These are phyloP conservation scores for Phytophthora pinifolia DNA, from an alignment of 352 stramenopile species.

Conservation along the genomic window DNA sequence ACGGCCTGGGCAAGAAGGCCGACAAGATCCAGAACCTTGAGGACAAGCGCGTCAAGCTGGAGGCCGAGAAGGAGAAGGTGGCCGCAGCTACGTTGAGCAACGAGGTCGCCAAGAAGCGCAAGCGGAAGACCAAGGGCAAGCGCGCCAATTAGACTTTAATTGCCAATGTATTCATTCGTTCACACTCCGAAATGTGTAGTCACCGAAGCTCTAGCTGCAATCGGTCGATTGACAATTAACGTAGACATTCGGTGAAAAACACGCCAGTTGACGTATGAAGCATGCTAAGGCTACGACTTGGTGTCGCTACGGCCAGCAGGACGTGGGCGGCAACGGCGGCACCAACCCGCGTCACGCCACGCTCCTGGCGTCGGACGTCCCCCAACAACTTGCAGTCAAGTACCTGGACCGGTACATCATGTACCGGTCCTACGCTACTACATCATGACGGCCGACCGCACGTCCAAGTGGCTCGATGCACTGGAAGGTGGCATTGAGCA, in stretches of 20 bases:
- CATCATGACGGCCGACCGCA: conserved; percentile 82
- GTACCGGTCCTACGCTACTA: no score
- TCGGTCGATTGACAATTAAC: no score
- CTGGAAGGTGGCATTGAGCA: conserved; percentile 69
- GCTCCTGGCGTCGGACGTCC: conserved; percentile 50
- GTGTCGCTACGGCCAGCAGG: no score
- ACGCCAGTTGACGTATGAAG: no score
- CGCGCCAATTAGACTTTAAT: conserved; percentile 37
- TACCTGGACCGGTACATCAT: conserved; percentile 92
- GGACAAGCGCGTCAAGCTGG: conserved; percentile 72
- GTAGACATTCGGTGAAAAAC: no score
- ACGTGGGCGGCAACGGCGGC: conserved; percentile 89
- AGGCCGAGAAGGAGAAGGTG: conserved; percentile 58
- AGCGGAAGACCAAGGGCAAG: conserved; percentile 37
- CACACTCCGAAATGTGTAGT: no score
- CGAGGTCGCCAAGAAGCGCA: conserved; percentile 40
- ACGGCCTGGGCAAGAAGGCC: conserved; percentile 86
- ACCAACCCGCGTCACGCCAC: conserved; percentile 84
- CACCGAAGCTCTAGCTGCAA: no score
- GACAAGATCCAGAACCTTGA: conserved; percentile 87
- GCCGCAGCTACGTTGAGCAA: conserved; percentile 26
- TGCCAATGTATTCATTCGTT: conserved; percentile 50
- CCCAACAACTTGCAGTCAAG: conserved; percentile 63
- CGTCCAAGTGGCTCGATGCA: conserved; percentile 88
- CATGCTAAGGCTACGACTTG: no score